phyloP scores from a whole-genome alignment of 495 filamentous ascomycete species.

The Podospora pseudocomata region DNA sequence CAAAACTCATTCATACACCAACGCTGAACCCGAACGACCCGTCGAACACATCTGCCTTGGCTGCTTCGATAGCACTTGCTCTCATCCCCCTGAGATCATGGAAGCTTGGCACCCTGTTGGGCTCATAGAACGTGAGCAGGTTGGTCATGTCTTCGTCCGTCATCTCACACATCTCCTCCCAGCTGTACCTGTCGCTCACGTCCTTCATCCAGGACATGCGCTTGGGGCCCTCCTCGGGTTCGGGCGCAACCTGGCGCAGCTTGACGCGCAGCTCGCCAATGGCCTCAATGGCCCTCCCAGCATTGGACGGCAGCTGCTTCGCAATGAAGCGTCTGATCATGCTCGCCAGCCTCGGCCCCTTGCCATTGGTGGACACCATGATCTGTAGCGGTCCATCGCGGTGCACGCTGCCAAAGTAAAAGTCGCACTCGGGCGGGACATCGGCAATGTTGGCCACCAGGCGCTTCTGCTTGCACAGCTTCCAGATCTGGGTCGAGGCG shows the following conservation, averaged over 20 bases:
- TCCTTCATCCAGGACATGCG: conserved; percentile 95
- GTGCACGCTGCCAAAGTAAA: conserved; percentile 95
- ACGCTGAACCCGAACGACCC: conserved; percentile 58
- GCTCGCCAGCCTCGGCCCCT: conserved; percentile 87
- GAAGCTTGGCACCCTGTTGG: conserved; percentile 46
- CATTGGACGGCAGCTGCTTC: conserved; percentile 64
- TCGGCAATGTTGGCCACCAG: conserved; percentile 96
- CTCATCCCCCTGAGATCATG: conserved; percentile 49
- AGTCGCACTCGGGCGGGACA: conserved; percentile 94
- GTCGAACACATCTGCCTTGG: conserved; percentile 51
- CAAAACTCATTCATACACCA: conserved; percentile 47
- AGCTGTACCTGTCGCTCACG: conserved; percentile 81
- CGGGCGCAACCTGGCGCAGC: conserved; percentile 72
- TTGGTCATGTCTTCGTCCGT: conserved; percentile 78
- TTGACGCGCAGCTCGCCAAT: conserved; percentile 77
- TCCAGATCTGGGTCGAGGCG: conserved; percentile 83
- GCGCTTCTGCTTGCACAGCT: conserved; percentile 76
- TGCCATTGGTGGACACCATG: conserved; percentile 98
- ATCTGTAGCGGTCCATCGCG: conserved; percentile 93
- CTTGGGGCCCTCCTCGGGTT: conserved; percentile 69
- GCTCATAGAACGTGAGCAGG: conserved; percentile 65
- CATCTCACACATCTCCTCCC: conserved; percentile 84
- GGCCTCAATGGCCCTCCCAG: conserved; percentile 77
- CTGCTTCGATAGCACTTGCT: conserved; percentile 41
- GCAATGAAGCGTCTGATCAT: conserved; percentile 83